Evolutionary conservation across 2,329 filamentous ascomycete genomes (phyloP), one percentile per base, ranked within the genome.

Genomic region (Lizonia empirigonia): DNA sequence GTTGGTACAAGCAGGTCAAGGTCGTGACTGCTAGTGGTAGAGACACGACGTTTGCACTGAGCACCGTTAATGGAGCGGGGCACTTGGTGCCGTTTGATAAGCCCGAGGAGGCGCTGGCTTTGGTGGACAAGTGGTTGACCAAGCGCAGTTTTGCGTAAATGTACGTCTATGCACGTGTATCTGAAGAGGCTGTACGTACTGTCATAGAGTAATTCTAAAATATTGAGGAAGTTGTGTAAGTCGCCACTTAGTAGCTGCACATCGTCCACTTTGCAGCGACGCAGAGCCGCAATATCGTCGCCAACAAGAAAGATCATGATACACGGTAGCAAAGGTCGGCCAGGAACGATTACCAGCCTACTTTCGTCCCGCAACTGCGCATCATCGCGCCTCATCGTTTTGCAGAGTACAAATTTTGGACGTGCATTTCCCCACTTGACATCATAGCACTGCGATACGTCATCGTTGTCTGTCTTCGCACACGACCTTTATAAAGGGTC

Each of bases 61-160:
- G 58, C 10, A 72, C 69, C 1, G 63, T 78, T 3, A 67, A 78
- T 59, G 67, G 68, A 9, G 70, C 73, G 3, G 76, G 77, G 3
- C 76, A 79, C 54, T 67, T 77, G 67, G 75, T 78, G 8, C 69
- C 69, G 23, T 68, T 63, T 38, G 59, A 72, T 40, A 70, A 69
- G 48, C 66, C 67, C 4, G 62, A 61, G 46, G 62, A 68, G 51
- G 68, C 65, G 12, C 47, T 72, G 44, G 64, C 58, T 4, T 44
- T 72, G 44, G 63, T 71, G 27, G 54, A 59, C 1, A 63, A 51
- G 36, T 72, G 68, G 69, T 54, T 70, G 58, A 56, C 39, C 8
- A 56, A 63, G 55, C 56, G 67, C 50, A 72, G 64, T 30, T 72
- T 61, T 57, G 65, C 60, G 34, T 69, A 27, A 37, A 37, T 45